Evolutionary conservation across 768 basidiomycete genomes (phyloP), one percentile per base, ranked within the genome.

Genomic region (Phanerochaete carnosa): DNA sequence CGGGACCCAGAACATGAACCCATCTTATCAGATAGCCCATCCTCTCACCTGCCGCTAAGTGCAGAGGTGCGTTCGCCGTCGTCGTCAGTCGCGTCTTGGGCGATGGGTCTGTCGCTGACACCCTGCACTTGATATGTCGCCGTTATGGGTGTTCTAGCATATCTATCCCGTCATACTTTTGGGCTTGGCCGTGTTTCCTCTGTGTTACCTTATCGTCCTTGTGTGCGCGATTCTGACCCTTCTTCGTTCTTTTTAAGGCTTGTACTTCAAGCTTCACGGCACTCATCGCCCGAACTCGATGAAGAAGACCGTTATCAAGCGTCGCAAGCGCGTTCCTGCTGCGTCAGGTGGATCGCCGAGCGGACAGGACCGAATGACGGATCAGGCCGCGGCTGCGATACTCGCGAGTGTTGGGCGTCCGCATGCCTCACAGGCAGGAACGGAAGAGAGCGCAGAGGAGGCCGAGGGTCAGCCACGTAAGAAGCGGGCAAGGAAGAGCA

Each of bases 221-320:
- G n/a, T n/a, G 53, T 25, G 6, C 58, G 33, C 19, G 13, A 45
- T 46, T 23, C 61, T 59, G 45, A 60, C 53, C 22, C 57, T 54
- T 28, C 39, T 53, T 32, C 59, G 33, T 37, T 55, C 58, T 51
- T 52, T 35, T 58, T 46, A 53, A 98, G 96, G 96, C 58, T 83
- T 99, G 9, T 99, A 98, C 78, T 97, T 94, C 82, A 98, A 99
- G 76, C 83, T 99, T 13, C 97, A 99, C 77, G 94, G 95, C 51
- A 93, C 92, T 1, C 95, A 98, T 68, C 87, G 97, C 37, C 97
- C 97, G 39, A 95, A 95, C 65, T 93, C 94, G 63, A 96, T 99
- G 95, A 98, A 97, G 77, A 98, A 98, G 80, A 91, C 93, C 3
- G 94, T 97, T 66, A 99, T 99, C 83, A 99, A 99, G 78, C 85